Percentiles rank a stretch among this genome's conserved stretches.
Evolutionary conservation across 2,329 filamentous ascomycete genomes (phyloP).

Genomic region (Ophiostoma sp.): DNA sequence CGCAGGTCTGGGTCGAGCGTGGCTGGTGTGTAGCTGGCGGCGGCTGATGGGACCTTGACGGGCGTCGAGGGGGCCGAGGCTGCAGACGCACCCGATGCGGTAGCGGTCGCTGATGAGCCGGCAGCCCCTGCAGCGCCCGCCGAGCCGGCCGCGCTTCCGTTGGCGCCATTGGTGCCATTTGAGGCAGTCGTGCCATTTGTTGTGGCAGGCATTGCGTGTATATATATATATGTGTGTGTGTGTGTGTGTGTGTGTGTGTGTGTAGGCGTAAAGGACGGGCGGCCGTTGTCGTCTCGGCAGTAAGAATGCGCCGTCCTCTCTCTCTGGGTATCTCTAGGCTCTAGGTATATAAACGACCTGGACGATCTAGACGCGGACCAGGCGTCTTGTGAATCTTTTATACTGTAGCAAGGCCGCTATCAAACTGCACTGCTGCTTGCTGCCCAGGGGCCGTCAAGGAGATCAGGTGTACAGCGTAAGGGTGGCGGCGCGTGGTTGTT

Average conservation of each 20-base stretch:
- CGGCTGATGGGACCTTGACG: conserved; percentile 56
- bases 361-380: background rate
- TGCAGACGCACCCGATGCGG: background rate
- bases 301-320: background rate
- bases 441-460: background rate
- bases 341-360: background rate
- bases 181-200: background rate
- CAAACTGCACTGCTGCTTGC: background rate
- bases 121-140: background rate
- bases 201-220: conserved; percentile 14
- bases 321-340: background rate
- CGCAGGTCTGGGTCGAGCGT: conserved; percentile 58
- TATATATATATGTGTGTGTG: background rate
- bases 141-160: background rate
- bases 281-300: background rate
- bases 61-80: conserved; percentile 44
- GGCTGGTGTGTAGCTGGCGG: conserved; percentile 55
- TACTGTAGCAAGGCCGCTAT: background rate
- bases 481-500: too few relatives aligned
- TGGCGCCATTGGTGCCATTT: conserved; percentile 12
- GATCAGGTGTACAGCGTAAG: too few relatives aligned
- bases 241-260: background rate
- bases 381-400: background rate
- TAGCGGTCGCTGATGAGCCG: conserved; percentile 6
- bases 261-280: background rate